Evolutionary conservation across 1,139 yeast genomes (phyloP).

Genomic region (Debaryomyces coudertii): DNA sequence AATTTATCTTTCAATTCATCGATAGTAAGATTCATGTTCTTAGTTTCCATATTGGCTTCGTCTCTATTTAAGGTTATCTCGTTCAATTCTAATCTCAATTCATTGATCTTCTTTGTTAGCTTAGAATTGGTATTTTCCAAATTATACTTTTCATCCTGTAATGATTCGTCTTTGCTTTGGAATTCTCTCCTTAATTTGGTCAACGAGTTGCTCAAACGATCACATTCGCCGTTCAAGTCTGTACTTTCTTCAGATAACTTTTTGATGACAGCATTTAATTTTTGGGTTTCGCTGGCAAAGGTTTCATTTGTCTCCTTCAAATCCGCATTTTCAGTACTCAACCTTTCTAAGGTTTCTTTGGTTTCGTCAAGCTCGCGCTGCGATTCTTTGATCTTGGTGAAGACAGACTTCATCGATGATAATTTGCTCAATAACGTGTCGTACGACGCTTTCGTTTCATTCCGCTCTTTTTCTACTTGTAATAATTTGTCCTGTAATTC

Average conservation of each 20-base stretch:
- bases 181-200: conserved; percentile 48
- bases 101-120: conserved; percentile 40
- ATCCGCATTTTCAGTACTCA: conserved; percentile 35
- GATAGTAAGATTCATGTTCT: conserved; percentile 43
- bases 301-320: conserved; percentile 19
- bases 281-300: conserved; percentile 15
- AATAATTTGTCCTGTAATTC: conserved; percentile 8
- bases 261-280: conserved; percentile 15
- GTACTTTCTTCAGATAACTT: conserved; percentile 54
- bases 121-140: conserved; percentile 43
- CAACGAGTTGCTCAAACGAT: conserved; percentile 56
- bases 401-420: conserved; percentile 77
- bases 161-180: conserved; percentile 43
- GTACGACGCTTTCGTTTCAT: conserved; percentile 69
- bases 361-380: conserved; percentile 69
- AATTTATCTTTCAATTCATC: conserved; percentile 50
- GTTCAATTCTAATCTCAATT: conserved; percentile 43
- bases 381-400: conserved; percentile 74
- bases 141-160: conserved; percentile 51
- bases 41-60: conserved; percentile 51
- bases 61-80: conserved; percentile 51
- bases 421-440: conserved; percentile 74
- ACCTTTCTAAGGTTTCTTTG: conserved; percentile 39
- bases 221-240: conserved; percentile 68
- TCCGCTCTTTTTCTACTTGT: conserved; percentile 52